Evolutionary conservation across 306 rosid genomes (phyloP), one percentile per base, ranked within the genome.

Genomic region (Biancaea sappan): DNA sequence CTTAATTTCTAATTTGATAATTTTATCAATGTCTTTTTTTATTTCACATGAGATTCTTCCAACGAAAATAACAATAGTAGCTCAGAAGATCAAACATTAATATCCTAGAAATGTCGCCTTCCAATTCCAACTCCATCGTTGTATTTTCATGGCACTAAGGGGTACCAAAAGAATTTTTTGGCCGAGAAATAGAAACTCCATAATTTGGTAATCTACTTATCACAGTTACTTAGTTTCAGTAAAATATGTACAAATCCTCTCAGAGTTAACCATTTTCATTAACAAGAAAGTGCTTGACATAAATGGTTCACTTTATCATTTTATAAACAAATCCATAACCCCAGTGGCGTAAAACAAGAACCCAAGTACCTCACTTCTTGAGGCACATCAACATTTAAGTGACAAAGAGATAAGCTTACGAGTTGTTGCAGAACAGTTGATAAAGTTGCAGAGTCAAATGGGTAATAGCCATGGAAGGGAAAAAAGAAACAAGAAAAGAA

Each of bases 381-480:
- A 63, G 52, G 59, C 38, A 69, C 5, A 18, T 13, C 8, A 66
- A 26, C 13, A 15, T 66, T 37, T 4, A 16, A 75, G 69, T 32
- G 71, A 72, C 32, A 35, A 28, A 46, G 40, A 38, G 26, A 66
- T 54, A 76, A 60, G 76, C 87, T 89, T 87, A 89, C 88, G 81
- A 75, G 54, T 69, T 34, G 60, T 65, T 47, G 34, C 56, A 28
- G 79, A 74, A 69, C 9, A 84, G 74, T 52, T 71, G 88, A 57
- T 68, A 73, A 57, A 70, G 76, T 40, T 80, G 90, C 69, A 75
- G 75, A 65, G 81, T 67, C 48, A 79, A 64, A 50, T 58, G 82
- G 80, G 84, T 52, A n/a, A n/a, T n/a, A 82, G 92, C 88, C 92
- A 88, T 86, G 78, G 78, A 68, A 76, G 40, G 54, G 56, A 26